Evolutionary conservation across 2,329 filamentous ascomycete species (phyloP).

Genomic region (Cryoendolithus antarcticus): DNA sequence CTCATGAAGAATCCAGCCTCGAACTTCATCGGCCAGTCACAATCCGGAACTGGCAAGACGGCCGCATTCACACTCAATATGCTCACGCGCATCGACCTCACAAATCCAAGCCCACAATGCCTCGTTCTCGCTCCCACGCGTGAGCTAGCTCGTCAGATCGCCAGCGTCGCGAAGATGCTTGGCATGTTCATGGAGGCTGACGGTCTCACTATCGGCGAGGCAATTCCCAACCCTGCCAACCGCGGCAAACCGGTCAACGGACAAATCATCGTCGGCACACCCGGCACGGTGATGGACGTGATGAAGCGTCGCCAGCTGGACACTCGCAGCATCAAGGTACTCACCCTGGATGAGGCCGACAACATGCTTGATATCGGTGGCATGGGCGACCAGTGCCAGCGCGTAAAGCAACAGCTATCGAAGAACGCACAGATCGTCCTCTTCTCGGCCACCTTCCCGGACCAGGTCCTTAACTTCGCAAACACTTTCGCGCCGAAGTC

Average conservation of each 20-base stretch:
- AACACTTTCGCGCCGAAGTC: constrained; percentile 72
- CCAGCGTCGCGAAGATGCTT: constrained; percentile 71
- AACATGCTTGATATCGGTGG: constrained; percentile 98
- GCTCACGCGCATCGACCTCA: constrained; percentile 71
- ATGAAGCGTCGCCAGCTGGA: constrained; percentile 68
- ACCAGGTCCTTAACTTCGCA: constrained; percentile 74
- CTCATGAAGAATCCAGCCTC: constrained; percentile 74
- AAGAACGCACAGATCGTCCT: constrained; percentile 72
- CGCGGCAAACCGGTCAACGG: constrained; percentile 58
- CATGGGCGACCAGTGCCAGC: constrained; percentile 84
- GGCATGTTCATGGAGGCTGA: constrained; percentile 59
- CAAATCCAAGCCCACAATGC: constrained; percentile 62
- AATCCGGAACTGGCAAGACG: constrained; percentile 96
- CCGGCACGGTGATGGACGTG: constrained; percentile 82
- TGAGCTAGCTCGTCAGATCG: constrained; percentile 88
- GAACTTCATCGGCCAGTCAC: constrained; percentile 97
- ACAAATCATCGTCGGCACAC: constrained; percentile 82
- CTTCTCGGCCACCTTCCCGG: constrained; percentile 90
- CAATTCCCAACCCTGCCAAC: constrained; percentile 64
- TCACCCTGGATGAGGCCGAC: constrained; percentile 93
- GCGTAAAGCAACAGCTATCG: constrained; percentile 69
- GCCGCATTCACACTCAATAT: constrained; percentile 92
- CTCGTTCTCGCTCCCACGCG: constrained; percentile 83
- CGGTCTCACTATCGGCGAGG: constrained; percentile 63
- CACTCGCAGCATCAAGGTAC: constrained; percentile 56